Conservation (phyloP, 2,329 filamentous ascomycete species). For the Aspergillus viridinutans region DNA sequence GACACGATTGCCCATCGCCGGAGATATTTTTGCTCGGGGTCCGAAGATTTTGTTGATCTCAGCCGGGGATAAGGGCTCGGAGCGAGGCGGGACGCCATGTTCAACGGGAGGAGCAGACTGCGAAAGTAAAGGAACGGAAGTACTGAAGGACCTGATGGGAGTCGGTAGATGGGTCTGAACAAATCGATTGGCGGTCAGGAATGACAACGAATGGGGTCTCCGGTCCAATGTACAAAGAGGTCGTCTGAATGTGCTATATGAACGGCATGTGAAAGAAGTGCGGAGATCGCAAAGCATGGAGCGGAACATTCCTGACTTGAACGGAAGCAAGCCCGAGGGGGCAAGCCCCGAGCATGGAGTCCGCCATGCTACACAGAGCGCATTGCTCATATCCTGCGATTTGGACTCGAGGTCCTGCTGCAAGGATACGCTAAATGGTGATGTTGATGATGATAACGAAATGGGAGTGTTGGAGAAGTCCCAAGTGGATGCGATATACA, state of each 20-base stretch:
- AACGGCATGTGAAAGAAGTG: slow-evolving; percentile 16
- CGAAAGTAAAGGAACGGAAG: slow-evolving; percentile 15
- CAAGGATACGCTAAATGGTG: not conserved
- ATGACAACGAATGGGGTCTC: not conserved
- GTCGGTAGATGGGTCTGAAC: not conserved
- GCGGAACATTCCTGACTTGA: slow-evolving; percentile 14
- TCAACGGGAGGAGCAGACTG: slow-evolving; percentile 16
- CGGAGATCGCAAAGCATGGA: slow-evolving; percentile 19
- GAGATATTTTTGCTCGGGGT: slow-evolving; percentile 20
- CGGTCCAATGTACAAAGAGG: slow-evolving; percentile 8
- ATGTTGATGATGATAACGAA: not conserved
- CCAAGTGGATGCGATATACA: not conserved
- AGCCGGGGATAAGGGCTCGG: slow-evolving; percentile 27
- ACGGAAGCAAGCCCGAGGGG: slow-evolving; percentile 20
- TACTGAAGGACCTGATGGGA: slow-evolving; percentile 14
- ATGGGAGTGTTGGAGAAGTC: not conserved
- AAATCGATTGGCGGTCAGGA: not conserved
- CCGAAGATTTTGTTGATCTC: slow-evolving; percentile 37
- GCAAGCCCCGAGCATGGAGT: slow-evolving; percentile 35
- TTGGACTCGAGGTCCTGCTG: slow-evolving; percentile 5
- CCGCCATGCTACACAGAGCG: slow-evolving; percentile 39
- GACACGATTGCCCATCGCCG: slow-evolving; percentile 33
- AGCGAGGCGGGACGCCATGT: slow-evolving; percentile 25
- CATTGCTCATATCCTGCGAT: slow-evolving; percentile 41
- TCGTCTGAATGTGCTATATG: slow-evolving; percentile 14